Percentiles rank a stretch among this genome's conserved stretches.
Evolutionary conservation across 2,329 filamentous ascomycete species (phyloP).

Genomic region (Aspergillus viridinutans): DNA sequence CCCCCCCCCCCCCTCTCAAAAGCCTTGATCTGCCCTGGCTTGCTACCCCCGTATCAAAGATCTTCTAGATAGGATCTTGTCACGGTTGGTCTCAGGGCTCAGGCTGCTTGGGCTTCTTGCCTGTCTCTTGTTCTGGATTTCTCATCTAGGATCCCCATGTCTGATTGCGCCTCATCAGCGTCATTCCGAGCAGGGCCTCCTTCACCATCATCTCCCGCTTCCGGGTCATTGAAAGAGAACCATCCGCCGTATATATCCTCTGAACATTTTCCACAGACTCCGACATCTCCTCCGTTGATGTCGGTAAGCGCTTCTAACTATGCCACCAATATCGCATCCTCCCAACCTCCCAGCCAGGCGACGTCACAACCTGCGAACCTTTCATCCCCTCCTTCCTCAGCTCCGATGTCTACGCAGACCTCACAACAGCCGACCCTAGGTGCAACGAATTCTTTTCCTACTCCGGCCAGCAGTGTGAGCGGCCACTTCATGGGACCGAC

Average conservation of each 20-base stretch:
- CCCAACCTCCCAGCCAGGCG: conserved; percentile 43
- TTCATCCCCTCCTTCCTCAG: conserved; percentile 40
- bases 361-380: conserved; percentile 37
- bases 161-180: conserved; percentile 31
- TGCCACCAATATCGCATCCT: conserved; percentile 43
- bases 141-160: conserved; percentile 31
- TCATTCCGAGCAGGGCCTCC: conserved; percentile 37
- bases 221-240: conserved; percentile 36
- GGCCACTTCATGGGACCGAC: conserved; percentile 29
- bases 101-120: conserved; percentile 13
- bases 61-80: conserved; percentile 6
- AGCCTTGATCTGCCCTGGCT: conserved; percentile 10
- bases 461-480: conserved; percentile 43
- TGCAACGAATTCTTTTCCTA: conserved; percentile 41
- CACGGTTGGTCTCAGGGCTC: conserved; percentile 6
- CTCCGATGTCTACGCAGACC: conserved; percentile 40
- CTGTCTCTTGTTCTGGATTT: conserved; percentile 4
- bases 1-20: conserved; percentile 13
- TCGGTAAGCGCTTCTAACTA: conserved; percentile 47
- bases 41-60: conserved; percentile 4
- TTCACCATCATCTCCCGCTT: conserved; percentile 42
- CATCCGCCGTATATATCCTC: conserved; percentile 23
- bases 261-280: conserved; percentile 35
- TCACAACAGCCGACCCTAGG: conserved; percentile 40
- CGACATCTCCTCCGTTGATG: conserved; percentile 48